Evolutionary conservation across 2,329 filamentous ascomycete species (phyloP), one percentile per base, ranked within the genome.

Genomic region (Botryosphaeria agaves): DNA sequence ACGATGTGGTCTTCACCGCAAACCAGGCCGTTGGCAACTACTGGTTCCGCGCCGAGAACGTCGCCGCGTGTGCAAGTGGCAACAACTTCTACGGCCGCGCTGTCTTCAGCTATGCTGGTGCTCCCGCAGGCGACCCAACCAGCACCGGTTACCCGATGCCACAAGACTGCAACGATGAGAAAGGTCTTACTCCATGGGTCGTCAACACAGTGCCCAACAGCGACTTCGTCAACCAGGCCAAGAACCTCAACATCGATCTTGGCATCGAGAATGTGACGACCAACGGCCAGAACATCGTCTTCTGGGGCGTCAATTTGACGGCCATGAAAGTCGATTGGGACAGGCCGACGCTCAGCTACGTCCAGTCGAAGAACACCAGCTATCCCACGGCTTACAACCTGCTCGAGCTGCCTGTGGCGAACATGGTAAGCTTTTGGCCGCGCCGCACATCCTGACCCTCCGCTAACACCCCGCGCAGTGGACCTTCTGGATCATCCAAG

Each of bases 401-500:
- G 19, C 49, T 61, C 25, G 47, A 55, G 19, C 44, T 59, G 7
- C 49, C 51, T 2, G 47, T 39, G 9, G 43, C 45, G 26, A 43
- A 42, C 17, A 45, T 36, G 12, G 36, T 41, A 34, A 36, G 40
- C 34, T 8, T 19, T 25, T 14, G 28, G 18, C 4, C 7, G 5
- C 16, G n/a, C 19, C 2, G 4, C 17, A 8, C 18, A 7, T 12
- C 12, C 26, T 26, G 9, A 20, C 5, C 27, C 8, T 21, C 26
- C 19, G n/a, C n/a, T n/a, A n/a, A n/a, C n/a, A n/a, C n/a, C n/a
- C n/a, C n/a, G n/a, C 32, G 4, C 33, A 43, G 34, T 62, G 58
- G 61, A 59, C 57, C 18, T 56, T 59, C 36, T 64, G 58, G 59
- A 53, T 58, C 35, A 58, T 66, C 28, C 58, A 64, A 32, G 50